A percentile compares a stretch with the other conserved stretches of the same genome.
Evolutionary conservation across 805 yeast genomes (phyloP).

Genomic region (Wickerhamiella sorbophila): DNA sequence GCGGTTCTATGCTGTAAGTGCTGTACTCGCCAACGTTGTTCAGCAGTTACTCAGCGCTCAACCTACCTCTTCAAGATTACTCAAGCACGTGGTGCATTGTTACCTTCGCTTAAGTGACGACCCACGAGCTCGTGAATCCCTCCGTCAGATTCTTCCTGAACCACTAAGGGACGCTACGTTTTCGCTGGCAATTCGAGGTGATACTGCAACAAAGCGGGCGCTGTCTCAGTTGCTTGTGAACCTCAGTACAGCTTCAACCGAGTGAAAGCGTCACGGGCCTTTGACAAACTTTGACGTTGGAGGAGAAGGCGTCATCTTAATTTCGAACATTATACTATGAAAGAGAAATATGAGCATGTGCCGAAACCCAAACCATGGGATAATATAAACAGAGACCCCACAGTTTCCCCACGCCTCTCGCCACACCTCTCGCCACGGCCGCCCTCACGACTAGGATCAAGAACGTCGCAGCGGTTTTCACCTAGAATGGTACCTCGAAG

Average conservation of each 20-base stretch:
- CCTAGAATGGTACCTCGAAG: background rate
- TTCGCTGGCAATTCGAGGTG: constrained; percentile 64
- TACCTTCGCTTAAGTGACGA: constrained; percentile 83
- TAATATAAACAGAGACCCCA: no score
- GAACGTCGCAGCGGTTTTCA: background rate
- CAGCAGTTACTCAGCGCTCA: constrained; percentile 64
- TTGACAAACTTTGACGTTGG: no score
- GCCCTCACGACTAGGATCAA: no score
- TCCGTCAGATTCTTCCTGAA: constrained; percentile 72
- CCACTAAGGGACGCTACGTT: constrained; percentile 82
- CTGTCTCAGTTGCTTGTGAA: constrained; percentile 67
- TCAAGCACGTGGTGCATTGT: constrained; percentile 90
- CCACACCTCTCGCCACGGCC: background rate
- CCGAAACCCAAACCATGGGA: no score
- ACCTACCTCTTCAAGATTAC: constrained; percentile 52
- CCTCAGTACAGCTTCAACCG: constrained; percentile 21
- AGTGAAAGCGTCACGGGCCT: background rate
- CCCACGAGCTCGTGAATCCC: constrained; percentile 74
- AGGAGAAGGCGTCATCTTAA: no score
- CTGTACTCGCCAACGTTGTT: constrained; percentile 77
- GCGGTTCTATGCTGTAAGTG: constrained; percentile 84
- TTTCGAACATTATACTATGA: no score
- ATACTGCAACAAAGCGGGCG: constrained; percentile 74
- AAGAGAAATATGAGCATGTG: no score
- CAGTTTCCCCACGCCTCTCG: background rate